Evolutionary conservation across 441 rosid species (phyloP).

Genomic region (Lepidium campestre): DNA sequence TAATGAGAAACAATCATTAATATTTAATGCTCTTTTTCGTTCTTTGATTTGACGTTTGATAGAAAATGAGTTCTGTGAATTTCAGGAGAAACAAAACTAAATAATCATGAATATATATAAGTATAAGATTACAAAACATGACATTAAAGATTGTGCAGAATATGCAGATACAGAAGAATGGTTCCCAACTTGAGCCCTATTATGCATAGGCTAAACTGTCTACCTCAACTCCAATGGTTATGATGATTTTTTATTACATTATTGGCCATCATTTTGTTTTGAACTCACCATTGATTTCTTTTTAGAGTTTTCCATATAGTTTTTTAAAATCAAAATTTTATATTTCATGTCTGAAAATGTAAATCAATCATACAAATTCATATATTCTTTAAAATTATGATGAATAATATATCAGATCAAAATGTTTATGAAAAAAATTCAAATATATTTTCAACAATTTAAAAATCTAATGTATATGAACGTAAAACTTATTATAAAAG

Average conservation of each 20-base stretch:
- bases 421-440: too few species aligned
- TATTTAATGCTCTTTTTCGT: slow-evolving; percentile 10
- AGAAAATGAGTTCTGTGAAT: slow-evolving; percentile 12
- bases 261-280: neutral
- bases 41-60: slow-evolving; percentile 27
- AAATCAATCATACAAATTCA: too few species aligned
- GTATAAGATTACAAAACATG: slow-evolving; percentile 16
- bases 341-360: too few species aligned
- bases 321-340: too few species aligned
- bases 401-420: too few species aligned
- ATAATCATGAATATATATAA: too few species aligned
- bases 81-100: slow-evolving; percentile 10
- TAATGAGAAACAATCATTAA: slow-evolving; percentile 26
- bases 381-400: too few species aligned
- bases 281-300: neutral
- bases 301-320: too few species aligned
- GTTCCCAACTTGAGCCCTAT: slow-evolving; percentile 18
- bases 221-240: slow-evolving; percentile 6
- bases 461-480: too few species aligned
- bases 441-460: too few species aligned
- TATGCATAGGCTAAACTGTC: slow-evolving; percentile 15
- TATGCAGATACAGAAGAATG: neutral
- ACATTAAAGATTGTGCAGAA: slow-evolving; percentile 10
- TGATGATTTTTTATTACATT: neutral
- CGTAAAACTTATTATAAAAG: too few species aligned